Base-by-base conservation (phyloP, 352 stramenopile species). In the Pythium guiyangense region DNA sequence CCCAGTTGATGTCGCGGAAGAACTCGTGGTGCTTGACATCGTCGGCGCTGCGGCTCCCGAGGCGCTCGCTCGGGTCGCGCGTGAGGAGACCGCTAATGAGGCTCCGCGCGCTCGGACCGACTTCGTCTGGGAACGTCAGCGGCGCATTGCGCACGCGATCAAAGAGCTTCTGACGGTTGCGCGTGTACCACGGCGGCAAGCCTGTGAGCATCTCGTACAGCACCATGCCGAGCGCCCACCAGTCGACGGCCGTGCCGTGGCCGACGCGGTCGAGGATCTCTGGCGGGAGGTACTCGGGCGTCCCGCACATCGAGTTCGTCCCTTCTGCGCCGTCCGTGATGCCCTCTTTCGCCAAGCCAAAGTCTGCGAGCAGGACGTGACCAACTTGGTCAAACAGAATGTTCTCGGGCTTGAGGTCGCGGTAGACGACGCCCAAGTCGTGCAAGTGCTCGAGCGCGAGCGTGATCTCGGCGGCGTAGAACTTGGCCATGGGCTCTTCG, bases 171-270 rank as follows among this genome's bases (percentile, higher is more conserved):
- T 96, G 84, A 47, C 88, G 83, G 74, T 97, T 94, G 66, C 88
- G 88, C 55, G 88, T 97, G 81, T 97, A 97, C 90, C 90, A 97
- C 17, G 86, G 90, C 15, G 88, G 88, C 42, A 97, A 70, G 0
- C 90, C 90, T 61, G 85, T 98, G 34, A 98, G 77, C 90, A 98
- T 97, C 62, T 97, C 90, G 73, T 97, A 98, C 15, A 98, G 71
- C 55, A 98, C 80, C 79, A 92, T 92, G 42, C 84, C 91, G 25
- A 97, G 80, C 15, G 86, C 86, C 91, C 91, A 97, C 88, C 90
- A 97, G 69, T 97, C 91, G 14, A 96, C 89, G 18, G 86, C 84
- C 8, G 85, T 96, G 59, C 91, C 91, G 69, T 97, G 86, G 42
- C 86, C 88, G 42, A 91, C 77, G 48, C 86, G 81, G 70, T 91